These are phyloP conservation scores for Petasospora fabianii DNA, from an alignment of 1,139 yeast genomes.

Conservation along the genomic window DNA sequence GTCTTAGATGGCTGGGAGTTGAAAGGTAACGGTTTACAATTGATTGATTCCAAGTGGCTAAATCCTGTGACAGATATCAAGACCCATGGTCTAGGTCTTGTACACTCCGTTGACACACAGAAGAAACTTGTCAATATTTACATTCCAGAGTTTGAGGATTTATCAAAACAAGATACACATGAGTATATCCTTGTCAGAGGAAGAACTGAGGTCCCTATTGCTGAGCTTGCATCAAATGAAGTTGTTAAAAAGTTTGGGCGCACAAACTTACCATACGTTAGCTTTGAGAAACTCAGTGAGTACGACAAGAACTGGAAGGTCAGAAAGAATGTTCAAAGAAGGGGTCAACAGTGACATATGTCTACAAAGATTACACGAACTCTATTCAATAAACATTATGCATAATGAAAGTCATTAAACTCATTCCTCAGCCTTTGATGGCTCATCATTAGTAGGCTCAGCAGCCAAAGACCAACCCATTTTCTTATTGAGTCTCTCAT, in stretches of 20 bases:
- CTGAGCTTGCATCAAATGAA: constrained; percentile 33
- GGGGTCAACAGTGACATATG: constrained; percentile 33
- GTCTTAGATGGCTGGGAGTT: constrained; percentile 6
- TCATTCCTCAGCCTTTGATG: constrained; percentile 11
- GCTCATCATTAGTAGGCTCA: constrained; percentile 18
- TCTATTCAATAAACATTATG: not conserved
- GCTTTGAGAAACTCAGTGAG: constrained; percentile 39
- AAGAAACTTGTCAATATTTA: constrained; percentile 50
- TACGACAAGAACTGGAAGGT: constrained; percentile 61
- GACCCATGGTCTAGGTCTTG: constrained; percentile 44
- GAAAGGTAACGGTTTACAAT: constrained; percentile 10
- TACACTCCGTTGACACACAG: constrained; percentile 58
- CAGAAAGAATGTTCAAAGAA: constrained; percentile 59
- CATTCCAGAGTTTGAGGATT: constrained; percentile 39
- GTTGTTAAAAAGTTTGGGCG: constrained; percentile 20
- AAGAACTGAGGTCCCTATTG: constrained; percentile 57
- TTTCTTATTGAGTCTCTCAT: constrained; percentile 57
- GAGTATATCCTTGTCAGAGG: constrained; percentile 58
- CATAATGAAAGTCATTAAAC: not conserved
- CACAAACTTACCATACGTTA: constrained; percentile 45
- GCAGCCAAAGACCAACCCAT: constrained; percentile 48
- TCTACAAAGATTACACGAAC: no score
- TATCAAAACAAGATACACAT: constrained; percentile 13
- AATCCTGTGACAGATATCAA: constrained; percentile 7
- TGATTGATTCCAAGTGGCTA: constrained; percentile 13